Percentiles rank a stretch among this genome's conserved stretches.
These are phyloP conservation scores for Diplodia corticola DNA, from an alignment of 2,329 filamentous ascomycete species.

Conservation along the genomic window DNA sequence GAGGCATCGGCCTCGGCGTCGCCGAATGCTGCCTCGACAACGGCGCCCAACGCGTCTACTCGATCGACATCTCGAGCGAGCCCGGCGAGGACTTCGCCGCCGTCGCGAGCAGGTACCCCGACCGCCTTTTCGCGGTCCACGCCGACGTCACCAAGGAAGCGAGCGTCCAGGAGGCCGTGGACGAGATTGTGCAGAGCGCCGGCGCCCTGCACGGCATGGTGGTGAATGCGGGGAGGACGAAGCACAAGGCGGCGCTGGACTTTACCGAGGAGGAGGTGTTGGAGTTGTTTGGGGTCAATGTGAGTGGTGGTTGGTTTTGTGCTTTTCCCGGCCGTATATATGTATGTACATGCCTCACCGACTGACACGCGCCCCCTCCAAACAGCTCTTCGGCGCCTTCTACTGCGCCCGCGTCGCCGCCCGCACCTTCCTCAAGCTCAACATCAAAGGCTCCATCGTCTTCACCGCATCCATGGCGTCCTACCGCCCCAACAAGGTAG, in stretches of 20 bases:
- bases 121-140: constrained; percentile 43
- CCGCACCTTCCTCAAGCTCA: constrained; percentile 48
- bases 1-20: constrained; percentile 48
- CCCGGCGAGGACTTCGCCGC: constrained; percentile 46
- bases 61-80: constrained; percentile 47
- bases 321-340: too few species aligned
- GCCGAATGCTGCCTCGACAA: constrained; percentile 51
- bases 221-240: constrained; percentile 52
- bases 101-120: constrained; percentile 43
- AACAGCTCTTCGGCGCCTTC: constrained; percentile 46
- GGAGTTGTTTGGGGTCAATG: constrained; percentile 46
- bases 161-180: constrained; percentile 47
- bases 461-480: constrained; percentile 52
- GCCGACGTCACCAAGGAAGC: constrained; percentile 52
- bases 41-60: constrained; percentile 47
- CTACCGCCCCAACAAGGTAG: constrained; percentile 49
- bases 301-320: not conserved
- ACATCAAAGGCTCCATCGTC: constrained; percentile 48
- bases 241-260: constrained; percentile 54
- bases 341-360: too few species aligned
- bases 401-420: constrained; percentile 47
- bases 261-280: constrained; percentile 52
- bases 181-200: constrained; percentile 46
- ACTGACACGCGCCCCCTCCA: not conserved
- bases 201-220: constrained; percentile 54